phyloP scores from a whole-genome alignment of 139 green algal genomes.

The Chlamydomonas sphaeroides region DNA sequence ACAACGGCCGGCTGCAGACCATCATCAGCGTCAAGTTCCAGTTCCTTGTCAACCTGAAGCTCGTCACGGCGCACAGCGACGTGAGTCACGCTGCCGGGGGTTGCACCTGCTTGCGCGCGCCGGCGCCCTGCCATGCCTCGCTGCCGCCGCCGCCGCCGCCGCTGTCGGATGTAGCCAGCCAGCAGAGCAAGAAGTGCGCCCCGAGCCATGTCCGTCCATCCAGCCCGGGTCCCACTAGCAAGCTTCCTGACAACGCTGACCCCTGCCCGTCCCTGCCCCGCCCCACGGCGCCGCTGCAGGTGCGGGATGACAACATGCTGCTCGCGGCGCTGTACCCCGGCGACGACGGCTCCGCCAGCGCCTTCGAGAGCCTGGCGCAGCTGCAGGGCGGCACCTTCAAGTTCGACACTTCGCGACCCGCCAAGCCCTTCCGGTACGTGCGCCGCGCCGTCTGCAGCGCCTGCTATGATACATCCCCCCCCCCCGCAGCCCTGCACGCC shows the following conservation, averaged over 20 bases:
- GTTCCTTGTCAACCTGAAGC: slow-evolving; percentile 42
- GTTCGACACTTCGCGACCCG: slow-evolving; percentile 33
- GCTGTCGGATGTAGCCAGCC: no score
- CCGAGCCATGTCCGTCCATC: no score
- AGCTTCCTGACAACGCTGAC: no score
- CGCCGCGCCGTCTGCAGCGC: no score
- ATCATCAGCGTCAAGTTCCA: slow-evolving; percentile 49
- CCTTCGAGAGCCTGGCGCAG: slow-evolving; percentile 43
- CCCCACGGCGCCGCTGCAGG: not conserved
- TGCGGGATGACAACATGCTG: slow-evolving; percentile 48
- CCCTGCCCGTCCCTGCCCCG: no score
- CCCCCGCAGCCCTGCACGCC: no score
- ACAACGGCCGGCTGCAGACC: slow-evolving; percentile 31
- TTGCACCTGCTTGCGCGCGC: no score
- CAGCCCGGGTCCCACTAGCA: no score
- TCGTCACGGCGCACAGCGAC: slow-evolving; percentile 47
- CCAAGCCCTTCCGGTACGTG: slow-evolving; percentile 59
- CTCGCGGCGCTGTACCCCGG: slow-evolving; percentile 51
- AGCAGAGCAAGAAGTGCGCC: no score
- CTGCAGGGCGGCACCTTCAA: slow-evolving; percentile 51
- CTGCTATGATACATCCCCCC: no score
- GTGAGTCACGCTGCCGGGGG: not conserved
- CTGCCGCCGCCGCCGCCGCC: no score
- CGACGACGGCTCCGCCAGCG: slow-evolving; percentile 47
- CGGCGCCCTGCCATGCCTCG: no score